Conservation (phyloP, 2,329 filamentous ascomycete species). For the Polytolypa hystricis region DNA sequence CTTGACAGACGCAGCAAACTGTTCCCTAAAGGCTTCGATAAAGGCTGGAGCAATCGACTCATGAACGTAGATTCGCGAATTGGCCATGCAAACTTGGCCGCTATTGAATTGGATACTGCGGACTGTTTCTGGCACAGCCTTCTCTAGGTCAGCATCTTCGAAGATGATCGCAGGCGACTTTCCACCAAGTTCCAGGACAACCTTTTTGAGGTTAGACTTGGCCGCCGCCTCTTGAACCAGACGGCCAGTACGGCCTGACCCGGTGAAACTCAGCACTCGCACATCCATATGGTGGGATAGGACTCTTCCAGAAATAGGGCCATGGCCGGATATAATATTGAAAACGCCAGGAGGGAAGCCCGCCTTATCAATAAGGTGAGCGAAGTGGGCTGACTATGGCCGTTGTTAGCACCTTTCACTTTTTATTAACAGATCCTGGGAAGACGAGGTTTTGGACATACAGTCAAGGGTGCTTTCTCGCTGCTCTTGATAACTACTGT, state of each 20-base stretch:
- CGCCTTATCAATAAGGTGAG: constrained; percentile 20
- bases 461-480: constrained; percentile 24
- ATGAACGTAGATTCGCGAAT: constrained; percentile 55
- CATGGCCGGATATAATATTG: constrained; percentile 15
- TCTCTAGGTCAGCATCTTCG: neutral
- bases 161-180: constrained; percentile 22
- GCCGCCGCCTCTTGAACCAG: constrained; percentile 17
- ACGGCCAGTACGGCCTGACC: constrained; percentile 8
- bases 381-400: too few relatives aligned
- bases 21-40: neutral
- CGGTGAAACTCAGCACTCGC: neutral
- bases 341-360: constrained; percentile 23
- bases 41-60: constrained; percentile 43
- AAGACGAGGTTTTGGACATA: too few relatives aligned
- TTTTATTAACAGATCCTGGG: too few relatives aligned
- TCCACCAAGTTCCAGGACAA: constrained; percentile 33
- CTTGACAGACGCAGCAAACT: neutral
- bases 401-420: too few relatives aligned
- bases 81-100: constrained; percentile 47
- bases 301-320: neutral
- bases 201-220: constrained; percentile 28
- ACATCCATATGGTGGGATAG: neutral
- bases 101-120: too few relatives aligned
- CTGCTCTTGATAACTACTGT: constrained; percentile 27
- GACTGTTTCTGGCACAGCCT: neutral